These are phyloP conservation scores for Scolecobasidium constrictum DNA, from an alignment of 2,329 filamentous ascomycete genomes.

Conservation along the genomic window DNA sequence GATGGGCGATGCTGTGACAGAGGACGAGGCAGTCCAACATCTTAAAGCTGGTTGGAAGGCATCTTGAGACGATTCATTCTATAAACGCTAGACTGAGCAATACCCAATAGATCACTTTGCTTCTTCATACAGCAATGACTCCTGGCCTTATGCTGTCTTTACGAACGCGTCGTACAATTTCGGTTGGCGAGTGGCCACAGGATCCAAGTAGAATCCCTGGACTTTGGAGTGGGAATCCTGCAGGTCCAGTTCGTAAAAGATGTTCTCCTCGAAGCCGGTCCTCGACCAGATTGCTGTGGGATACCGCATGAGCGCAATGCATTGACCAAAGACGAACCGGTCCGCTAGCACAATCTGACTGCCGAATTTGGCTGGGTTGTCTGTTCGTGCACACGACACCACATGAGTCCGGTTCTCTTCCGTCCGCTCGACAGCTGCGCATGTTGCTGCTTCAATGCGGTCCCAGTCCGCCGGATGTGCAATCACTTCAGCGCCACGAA, in stretches of 20 bases:
- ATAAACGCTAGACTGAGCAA: too few species aligned
- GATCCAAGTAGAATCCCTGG: background rate
- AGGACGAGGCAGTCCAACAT: slow-evolving; percentile 29
- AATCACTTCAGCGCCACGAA: slow-evolving; percentile 1
- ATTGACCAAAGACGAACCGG: background rate
- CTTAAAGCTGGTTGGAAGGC: slow-evolving; percentile 25
- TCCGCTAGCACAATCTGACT: background rate
- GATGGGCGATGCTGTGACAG: slow-evolving; percentile 35
- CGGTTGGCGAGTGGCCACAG: background rate
- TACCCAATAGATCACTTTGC: background rate
- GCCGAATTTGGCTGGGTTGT: background rate
- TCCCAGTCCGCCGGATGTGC: slow-evolving; percentile 1
- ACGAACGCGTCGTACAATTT: background rate
- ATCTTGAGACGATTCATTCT: background rate
- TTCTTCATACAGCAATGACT: too few species aligned
- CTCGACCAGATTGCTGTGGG: background rate
- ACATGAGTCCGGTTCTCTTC: background rate
- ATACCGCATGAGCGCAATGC: slow-evolving; percentile 2
- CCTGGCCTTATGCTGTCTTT: background rate
- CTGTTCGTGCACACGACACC: background rate
- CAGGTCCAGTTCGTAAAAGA: slow-evolving; percentile 1
- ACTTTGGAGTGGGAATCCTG: slow-evolving; percentile 1
- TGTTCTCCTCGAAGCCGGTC: slow-evolving; percentile 1
- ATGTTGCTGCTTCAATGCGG: background rate
- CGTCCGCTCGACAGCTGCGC: background rate